Conservation (phyloP, 1,284 basidiomycete genomes). For the Tilletia horrida region DNA sequence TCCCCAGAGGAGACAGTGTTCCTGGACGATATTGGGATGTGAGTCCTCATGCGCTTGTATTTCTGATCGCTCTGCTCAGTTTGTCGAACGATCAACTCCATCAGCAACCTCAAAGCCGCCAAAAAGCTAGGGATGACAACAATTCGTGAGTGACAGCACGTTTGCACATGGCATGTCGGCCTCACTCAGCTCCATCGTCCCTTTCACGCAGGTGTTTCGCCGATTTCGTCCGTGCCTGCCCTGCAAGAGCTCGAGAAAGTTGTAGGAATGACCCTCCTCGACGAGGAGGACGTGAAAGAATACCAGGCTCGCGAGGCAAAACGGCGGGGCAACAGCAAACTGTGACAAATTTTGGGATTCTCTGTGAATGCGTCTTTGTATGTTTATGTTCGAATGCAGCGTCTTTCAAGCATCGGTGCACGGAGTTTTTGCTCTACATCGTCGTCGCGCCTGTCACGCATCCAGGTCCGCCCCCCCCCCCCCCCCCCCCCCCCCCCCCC, state of each 20-base stretch:
- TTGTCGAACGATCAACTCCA: not conserved
- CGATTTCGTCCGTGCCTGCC: conserved; percentile 28
- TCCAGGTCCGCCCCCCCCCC: no score
- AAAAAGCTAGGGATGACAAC: conserved; percentile 53
- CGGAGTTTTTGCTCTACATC: no score
- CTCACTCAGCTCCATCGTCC: not conserved
- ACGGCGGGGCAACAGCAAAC: conserved; percentile 52
- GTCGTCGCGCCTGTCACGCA: no score
- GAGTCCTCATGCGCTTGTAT: not conserved
- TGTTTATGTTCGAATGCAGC: no score
- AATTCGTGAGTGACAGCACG: conserved; percentile 46
- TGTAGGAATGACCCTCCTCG: conserved; percentile 31
- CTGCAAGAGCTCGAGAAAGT: conserved; percentile 31
- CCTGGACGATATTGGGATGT: conserved; percentile 54
- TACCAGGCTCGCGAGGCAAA: conserved; percentile 2
- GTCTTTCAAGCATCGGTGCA: no score
- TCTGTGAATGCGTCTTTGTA: no score
- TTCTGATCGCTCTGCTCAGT: no score
- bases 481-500: no score
- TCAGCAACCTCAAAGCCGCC: conserved; percentile 53
- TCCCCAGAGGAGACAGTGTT: conserved; percentile 52
- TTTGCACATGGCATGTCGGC: not conserved
- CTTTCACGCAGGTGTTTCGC: conserved; percentile 30
- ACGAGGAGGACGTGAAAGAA: conserved; percentile 23
- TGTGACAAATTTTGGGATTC: conserved; percentile 43